phyloP scores from a whole-genome alignment of 2,329 filamentous ascomycete genomes.

The Aspergillus jensenii region DNA sequence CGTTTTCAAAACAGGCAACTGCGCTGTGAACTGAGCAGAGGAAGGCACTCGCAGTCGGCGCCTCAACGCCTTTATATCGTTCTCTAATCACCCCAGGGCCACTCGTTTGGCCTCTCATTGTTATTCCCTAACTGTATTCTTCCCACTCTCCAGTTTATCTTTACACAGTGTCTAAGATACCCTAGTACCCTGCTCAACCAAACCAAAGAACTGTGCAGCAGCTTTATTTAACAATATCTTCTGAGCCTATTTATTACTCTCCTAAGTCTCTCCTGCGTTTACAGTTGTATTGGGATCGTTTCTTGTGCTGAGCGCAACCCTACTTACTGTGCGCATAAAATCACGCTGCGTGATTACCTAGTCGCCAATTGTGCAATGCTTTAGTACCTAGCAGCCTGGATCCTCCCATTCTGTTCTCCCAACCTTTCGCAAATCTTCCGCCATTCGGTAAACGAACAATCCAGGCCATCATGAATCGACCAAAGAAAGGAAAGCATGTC shows the following conservation, averaged over 20 bases:
- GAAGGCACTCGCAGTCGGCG: slow-evolving; percentile 2
- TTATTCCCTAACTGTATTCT: not conserved
- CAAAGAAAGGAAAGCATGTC: slow-evolving; percentile 47
- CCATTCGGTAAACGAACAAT: not conserved
- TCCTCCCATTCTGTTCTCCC: not conserved
- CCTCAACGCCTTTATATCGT: not conserved
- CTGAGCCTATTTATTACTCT: not conserved
- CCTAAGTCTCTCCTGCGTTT: not conserved
- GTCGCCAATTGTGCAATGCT: slow-evolving; percentile 2
- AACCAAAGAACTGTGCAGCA: not conserved
- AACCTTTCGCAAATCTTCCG: not conserved
- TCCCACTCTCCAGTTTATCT: not conserved
- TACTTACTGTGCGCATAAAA: slow-evolving; percentile 1
- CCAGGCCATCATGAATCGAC: slow-evolving; percentile 31
- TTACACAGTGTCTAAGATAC: not conserved
- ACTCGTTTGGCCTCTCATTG: not conserved
- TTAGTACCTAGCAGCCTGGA: not conserved
- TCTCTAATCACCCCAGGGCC: not conserved
- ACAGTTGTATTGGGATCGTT: not conserved
- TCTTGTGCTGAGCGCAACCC: not conserved
- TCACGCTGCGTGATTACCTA: not conserved
- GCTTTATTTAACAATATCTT: not conserved
- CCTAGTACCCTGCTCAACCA: not conserved
- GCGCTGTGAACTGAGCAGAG: not conserved
- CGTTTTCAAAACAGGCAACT: slow-evolving; percentile 5